phyloP scores from a whole-genome alignment of 2,329 filamentous ascomycete species.

The Aphanocladium album region DNA sequence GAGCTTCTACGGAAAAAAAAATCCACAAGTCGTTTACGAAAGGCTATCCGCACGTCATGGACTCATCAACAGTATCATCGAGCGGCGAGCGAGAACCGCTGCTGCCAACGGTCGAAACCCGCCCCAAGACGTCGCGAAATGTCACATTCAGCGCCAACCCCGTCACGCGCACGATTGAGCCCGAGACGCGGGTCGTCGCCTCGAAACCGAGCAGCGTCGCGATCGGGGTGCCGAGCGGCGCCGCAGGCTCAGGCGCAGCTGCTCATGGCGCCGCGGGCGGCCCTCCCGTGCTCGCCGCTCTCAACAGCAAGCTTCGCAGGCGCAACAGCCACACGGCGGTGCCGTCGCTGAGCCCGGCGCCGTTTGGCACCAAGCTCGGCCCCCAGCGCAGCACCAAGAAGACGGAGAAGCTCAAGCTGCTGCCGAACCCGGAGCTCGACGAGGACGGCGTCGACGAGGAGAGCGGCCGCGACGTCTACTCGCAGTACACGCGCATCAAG shows the following conservation, averaged over 20 bases:
- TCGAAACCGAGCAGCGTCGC: slow-evolving; percentile 21
- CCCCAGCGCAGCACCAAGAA: slow-evolving; percentile 94
- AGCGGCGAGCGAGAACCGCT: slow-evolving; percentile 32
- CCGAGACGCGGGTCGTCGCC: slow-evolving; percentile 29
- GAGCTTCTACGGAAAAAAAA: neutral
- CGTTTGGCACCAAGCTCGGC: slow-evolving; percentile 66
- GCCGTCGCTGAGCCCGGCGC: slow-evolving; percentile 30
- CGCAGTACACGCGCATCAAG: slow-evolving; percentile 96
- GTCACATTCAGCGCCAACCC: slow-evolving; percentile 75
- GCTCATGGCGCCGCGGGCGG: slow-evolving; percentile 21
- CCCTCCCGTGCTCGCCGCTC: slow-evolving; percentile 58
- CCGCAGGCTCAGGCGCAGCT: slow-evolving; percentile 27
- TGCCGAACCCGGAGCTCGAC: slow-evolving; percentile 81
- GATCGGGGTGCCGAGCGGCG: slow-evolving; percentile 16
- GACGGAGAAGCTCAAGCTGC: slow-evolving; percentile 93
- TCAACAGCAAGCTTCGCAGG: slow-evolving; percentile 83
- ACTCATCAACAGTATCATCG: slow-evolving; percentile 6
- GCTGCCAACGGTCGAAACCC: slow-evolving; percentile 28
- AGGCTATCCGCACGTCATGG: slow-evolving; percentile 3
- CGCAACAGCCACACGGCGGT: slow-evolving; percentile 71
- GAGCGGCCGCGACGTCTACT: slow-evolving; percentile 91
- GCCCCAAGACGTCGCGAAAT: slow-evolving; percentile 49
- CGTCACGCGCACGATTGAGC: slow-evolving; percentile 56
- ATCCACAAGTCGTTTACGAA: neutral
- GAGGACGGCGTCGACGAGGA: slow-evolving; percentile 79